A percentile compares a stretch with the other conserved stretches of the same genome.
Conservation (phyloP, 2,329 filamentous ascomycete genomes). For the Exophiala sp. region DNA sequence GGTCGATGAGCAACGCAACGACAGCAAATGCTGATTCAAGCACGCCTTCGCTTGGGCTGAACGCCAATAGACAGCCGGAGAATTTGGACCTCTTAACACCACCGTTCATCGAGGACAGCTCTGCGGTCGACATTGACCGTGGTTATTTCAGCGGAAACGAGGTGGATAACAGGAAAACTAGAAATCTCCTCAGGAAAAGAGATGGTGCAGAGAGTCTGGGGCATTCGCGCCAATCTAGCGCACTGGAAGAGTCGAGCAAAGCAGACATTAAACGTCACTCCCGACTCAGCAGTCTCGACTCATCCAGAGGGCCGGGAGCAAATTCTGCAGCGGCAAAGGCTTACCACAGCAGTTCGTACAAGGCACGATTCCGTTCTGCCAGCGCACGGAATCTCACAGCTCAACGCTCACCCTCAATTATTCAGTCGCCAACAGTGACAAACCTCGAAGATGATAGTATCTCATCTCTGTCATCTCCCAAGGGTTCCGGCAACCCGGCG, state of each 20-base stretch:
- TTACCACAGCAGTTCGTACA: conserved; percentile 59
- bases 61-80: conserved; percentile 29
- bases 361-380: conserved; percentile 56
- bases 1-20: conserved; percentile 50
- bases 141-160: conserved; percentile 94
- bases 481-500: conserved; percentile 48
- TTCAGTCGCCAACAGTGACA: conserved; percentile 53
- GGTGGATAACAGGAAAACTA: conserved; percentile 64
- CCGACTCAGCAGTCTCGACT: conserved; percentile 74
- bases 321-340: conserved; percentile 62
- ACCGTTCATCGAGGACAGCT: conserved; percentile 32
- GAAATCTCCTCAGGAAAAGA: conserved; percentile 79
- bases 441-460: conserved; percentile 48
- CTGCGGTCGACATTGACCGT: conserved; percentile 65
- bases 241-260: conserved; percentile 68
- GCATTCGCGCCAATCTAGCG: conserved; percentile 71
- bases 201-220: conserved; percentile 36
- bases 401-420: conserved; percentile 35
- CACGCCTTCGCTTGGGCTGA: conserved; percentile 18
- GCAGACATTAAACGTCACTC: conserved; percentile 69
- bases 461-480: conserved; percentile 42
- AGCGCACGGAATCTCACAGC: conserved; percentile 54
- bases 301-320: conserved; percentile 49
- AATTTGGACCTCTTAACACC: conserved; percentile 28
- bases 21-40: conserved; percentile 32